phyloP scores from a whole-genome alignment of 75 land plant species.

The Isoetes taiwanensis region DNA sequence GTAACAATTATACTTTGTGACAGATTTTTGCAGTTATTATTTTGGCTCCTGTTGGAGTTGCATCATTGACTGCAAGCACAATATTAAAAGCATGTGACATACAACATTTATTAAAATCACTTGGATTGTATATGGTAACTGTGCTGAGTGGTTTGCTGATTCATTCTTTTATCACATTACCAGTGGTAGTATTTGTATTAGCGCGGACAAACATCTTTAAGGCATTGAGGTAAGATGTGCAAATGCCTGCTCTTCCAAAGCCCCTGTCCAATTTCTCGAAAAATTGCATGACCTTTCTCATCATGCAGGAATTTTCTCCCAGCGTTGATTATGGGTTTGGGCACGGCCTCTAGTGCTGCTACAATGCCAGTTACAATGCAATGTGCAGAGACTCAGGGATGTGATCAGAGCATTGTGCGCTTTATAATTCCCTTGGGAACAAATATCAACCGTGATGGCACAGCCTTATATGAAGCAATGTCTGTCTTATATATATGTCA shows the following conservation, averaged over 20 bases:
- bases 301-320: conserved; percentile 22
- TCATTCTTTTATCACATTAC: background rate
- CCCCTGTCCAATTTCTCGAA: no score
- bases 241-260: no score
- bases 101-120: background rate
- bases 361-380: conserved; percentile 33
- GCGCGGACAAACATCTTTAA: background rate
- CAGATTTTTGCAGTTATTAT: background rate
- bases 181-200: background rate
- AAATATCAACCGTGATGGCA: conserved; percentile 29
- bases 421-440: conserved; percentile 30
- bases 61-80: background rate
- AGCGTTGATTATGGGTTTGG: conserved; percentile 19
- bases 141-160: background rate
- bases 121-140: background rate
- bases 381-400: conserved; percentile 22
- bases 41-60: background rate
- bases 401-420: conserved; percentile 22
- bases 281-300: background rate
- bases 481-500: conserved; percentile 27
- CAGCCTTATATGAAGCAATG: conserved; percentile 31
- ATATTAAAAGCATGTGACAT: background rate
- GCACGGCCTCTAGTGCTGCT: conserved; percentile 30
- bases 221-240: background rate
- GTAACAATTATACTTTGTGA: background rate